Evolutionary conservation across 2,329 filamentous ascomycete species (phyloP).

Genomic region (Fusarium cicatricum): DNA sequence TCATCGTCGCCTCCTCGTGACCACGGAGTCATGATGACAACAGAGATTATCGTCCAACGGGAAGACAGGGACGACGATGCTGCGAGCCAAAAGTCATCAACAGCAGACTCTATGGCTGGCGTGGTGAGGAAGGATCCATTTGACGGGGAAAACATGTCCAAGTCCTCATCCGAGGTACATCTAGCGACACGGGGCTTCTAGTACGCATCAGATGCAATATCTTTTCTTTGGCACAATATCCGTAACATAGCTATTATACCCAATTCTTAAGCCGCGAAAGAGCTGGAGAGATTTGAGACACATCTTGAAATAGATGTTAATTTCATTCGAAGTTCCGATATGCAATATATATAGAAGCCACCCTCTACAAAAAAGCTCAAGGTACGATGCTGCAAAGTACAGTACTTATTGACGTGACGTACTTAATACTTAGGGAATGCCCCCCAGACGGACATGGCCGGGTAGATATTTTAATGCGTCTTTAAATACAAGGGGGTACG

Average conservation of each 20-base stretch:
- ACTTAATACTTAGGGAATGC: too few species aligned
- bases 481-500: too few species aligned
- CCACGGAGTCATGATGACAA: slow-evolving; percentile 40
- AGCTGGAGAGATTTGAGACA: too few species aligned
- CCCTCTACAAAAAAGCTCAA: too few species aligned
- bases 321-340: too few species aligned
- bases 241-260: slow-evolving; percentile 29
- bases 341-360: too few species aligned
- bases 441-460: too few species aligned
- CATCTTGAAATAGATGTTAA: too few species aligned
- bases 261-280: too few species aligned
- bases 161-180: slow-evolving; percentile 41
- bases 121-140: slow-evolving; percentile 18
- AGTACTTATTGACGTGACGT: too few species aligned
- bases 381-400: too few species aligned
- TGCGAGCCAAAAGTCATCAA: slow-evolving; percentile 28
- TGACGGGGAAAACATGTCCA: slow-evolving; percentile 32
- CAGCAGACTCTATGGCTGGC: slow-evolving; percentile 20
- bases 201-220: not conserved
- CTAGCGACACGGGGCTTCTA: slow-evolving; percentile 36
- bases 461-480: too few species aligned
- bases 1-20: slow-evolving; percentile 1
- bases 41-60: slow-evolving; percentile 33
- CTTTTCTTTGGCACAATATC: not conserved
- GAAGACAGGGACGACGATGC: slow-evolving; percentile 33